These are phyloP conservation scores for Calonectria montana DNA, from an alignment of 2,329 filamentous ascomycete genomes.

Conservation along the genomic window DNA sequence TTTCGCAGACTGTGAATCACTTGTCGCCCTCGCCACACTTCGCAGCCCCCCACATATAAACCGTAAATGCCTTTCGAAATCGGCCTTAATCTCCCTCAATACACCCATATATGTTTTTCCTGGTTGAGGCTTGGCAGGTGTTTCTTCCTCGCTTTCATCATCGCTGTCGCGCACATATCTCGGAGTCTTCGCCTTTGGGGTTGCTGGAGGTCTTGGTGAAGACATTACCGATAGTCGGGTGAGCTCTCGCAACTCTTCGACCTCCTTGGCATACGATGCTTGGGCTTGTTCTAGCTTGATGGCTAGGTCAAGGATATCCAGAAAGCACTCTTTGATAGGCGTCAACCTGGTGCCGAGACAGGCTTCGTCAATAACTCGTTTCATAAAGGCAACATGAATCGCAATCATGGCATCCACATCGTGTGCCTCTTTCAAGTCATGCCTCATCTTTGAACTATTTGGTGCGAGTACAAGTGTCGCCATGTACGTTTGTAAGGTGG, in stretches of 20 bases:
- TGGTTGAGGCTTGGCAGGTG: slow-evolving; percentile 12
- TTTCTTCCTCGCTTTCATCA: slow-evolving; percentile 50
- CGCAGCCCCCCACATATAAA: slow-evolving; percentile 81
- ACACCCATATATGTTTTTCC: slow-evolving; percentile 61
- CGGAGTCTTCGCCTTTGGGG: slow-evolving; percentile 32
- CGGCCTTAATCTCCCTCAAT: slow-evolving; percentile 66
- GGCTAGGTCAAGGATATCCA: slow-evolving; percentile 81
- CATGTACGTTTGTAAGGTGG: slow-evolving; percentile 80
- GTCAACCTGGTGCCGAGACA: slow-evolving; percentile 76
- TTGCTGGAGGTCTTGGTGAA: slow-evolving; percentile 29
- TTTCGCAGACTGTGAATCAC: slow-evolving; percentile 67
- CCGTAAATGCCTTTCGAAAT: slow-evolving; percentile 73
- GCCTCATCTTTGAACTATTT: slow-evolving; percentile 66
- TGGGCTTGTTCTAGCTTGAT: slow-evolving; percentile 75
- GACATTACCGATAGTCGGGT: slow-evolving; percentile 41
- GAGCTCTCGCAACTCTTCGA: slow-evolving; percentile 47
- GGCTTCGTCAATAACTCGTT: slow-evolving; percentile 73
- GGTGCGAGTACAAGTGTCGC: slow-evolving; percentile 77
- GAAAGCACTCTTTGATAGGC: slow-evolving; percentile 77
- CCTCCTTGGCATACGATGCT: slow-evolving; percentile 50
- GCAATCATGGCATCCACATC: slow-evolving; percentile 86
- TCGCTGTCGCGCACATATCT: slow-evolving; percentile 42
- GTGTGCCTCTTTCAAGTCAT: slow-evolving; percentile 67
- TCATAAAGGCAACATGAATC: slow-evolving; percentile 73
- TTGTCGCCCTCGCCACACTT: slow-evolving; percentile 79